Conservation (phyloP, 306 rosid genomes). For the Lotus japonicus region DNA sequence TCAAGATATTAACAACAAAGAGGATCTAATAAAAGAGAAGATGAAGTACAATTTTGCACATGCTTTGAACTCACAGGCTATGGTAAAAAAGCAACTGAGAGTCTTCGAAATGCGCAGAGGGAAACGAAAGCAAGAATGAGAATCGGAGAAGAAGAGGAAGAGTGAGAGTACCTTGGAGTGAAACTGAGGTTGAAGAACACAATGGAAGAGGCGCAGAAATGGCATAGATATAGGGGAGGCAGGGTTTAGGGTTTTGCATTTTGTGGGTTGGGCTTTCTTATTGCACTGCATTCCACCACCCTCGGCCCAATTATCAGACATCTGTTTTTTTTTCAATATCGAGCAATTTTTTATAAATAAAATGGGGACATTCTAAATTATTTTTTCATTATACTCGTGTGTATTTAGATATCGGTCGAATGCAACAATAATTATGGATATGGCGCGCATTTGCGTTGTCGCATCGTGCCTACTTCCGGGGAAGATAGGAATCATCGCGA, state of each 20-base stretch:
- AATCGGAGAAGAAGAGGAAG: too few species aligned
- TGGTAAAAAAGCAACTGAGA: slow-evolving; percentile 14
- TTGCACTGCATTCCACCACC: too few species aligned
- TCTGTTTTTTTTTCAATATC: too few species aligned
- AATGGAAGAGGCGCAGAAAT: background rate
- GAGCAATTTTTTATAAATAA: too few species aligned
- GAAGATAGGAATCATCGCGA: too few species aligned
- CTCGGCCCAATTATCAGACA: too few species aligned
- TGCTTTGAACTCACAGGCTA: slow-evolving; percentile 53
- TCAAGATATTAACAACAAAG: slow-evolving; percentile 4
- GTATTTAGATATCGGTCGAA: too few species aligned
- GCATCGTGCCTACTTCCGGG: too few species aligned
- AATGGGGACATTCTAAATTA: too few species aligned
- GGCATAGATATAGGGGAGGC: background rate
- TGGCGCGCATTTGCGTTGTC: too few species aligned
- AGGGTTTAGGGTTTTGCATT: slow-evolving; percentile 49
- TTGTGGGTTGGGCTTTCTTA: slow-evolving; percentile 15
- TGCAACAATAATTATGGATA: too few species aligned
- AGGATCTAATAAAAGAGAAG: slow-evolving; percentile 21
- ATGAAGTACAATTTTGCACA: slow-evolving; percentile 58
- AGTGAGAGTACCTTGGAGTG: background rate
- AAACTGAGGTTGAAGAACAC: background rate
- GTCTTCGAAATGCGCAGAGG: slow-evolving; percentile 75
- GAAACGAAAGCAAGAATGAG: background rate
- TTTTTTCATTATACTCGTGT: too few species aligned